Evolutionary conservation across 2,329 filamentous ascomycete species (phyloP), one percentile per base, ranked within the genome.

Genomic region (Penicillium sp.): DNA sequence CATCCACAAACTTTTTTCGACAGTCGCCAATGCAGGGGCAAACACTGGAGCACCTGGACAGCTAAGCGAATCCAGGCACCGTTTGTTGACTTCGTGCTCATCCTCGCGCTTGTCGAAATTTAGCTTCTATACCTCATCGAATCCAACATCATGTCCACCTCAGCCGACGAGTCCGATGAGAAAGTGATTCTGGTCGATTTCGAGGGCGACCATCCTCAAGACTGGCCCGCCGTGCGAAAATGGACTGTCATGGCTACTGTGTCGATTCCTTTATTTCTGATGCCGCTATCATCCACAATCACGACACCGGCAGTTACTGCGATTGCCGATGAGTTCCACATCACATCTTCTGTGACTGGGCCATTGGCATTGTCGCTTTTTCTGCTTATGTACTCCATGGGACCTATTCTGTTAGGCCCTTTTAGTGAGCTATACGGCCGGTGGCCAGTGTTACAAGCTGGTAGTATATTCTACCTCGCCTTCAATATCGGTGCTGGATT

Each of bases 181-280:
- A 50, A 50, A 18, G 22, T 44, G 10, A 38, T 38, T 27, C 5
- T 57, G 34, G 47, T 57, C n/a, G 52, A 57, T 14, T 57, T 57
- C 10, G 51, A 57, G 4, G 51, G 47, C 6, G 47, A 47, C 2
- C 51, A 57, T 14, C 55, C 54, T 16, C 51, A 57, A 43, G 51
- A 54, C 18, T 57, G 55, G 55, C 52, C 51, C 6, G 27, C 38
- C 27, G 18, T n/a, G 13, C 51, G 31, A 13, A 54, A 50, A 49
- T 55, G 52, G 55, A 36, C n/a, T 11, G 10, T 43, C 5, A 44
- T 50, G 47, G 39, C 16, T n/a, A 50, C 40, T 9, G 44, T 54
- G 11, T 36, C 52, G 10, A 43, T 54, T 10, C 51, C 45, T 7
- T 38, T 54, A 8, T 54, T 54, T n/a, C 16, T 50, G 18, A 54